Evolutionary conservation across 2,329 filamentous ascomycete genomes (phyloP), one percentile per base, ranked within the genome.

Genomic region (Cercospora sp.): DNA sequence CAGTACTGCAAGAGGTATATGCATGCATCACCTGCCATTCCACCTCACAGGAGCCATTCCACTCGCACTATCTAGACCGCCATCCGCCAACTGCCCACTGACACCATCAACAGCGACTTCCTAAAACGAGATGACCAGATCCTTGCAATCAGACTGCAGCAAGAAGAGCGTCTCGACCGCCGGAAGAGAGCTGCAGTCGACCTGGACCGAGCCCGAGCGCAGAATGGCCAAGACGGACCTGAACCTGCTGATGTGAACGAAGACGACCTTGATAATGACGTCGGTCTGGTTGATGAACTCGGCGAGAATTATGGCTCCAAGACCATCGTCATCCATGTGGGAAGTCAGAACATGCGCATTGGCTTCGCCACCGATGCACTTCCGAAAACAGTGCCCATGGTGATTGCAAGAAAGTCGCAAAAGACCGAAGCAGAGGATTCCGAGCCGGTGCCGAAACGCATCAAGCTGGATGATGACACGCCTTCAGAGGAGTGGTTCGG

Each of bases 71-170:
- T 51, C 12, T 3, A 51, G 20, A 23, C 18, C 9, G 20, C 23
- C 16, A 28, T 1, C 31, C 58, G 36, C 18, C 55, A 26, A 16
- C n/a, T 18, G 12, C 8, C 39, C 39, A 64, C 59, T 62, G 58
- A 36, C 42, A 6, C 30, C n/a, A 26, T 16, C 36, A n/a, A 33
- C 73, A 97, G 93, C 69, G 95, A 99, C 78, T 99, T 97, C 75
- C 91, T 99, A 82, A 99, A 99, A 83, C 91, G 94, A 76, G 95
- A 99, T 83, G 95, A 98, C 76, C 95, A 99, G 82, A 90, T 96
- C 68, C 88, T 99, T 36, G 93, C 94, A 12, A 88, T 94, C 65
- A 90, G 95, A 75, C 87, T 96, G 16, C 93, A 96, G 75, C 91
- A 90, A 80, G 95, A 99, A 79, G 93, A 94, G 74, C 90, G 89